Percentiles rank a stretch among this genome's conserved stretches.
phyloP scores from a whole-genome alignment of 345 rosid genomes.

The Acer yangbiense region DNA sequence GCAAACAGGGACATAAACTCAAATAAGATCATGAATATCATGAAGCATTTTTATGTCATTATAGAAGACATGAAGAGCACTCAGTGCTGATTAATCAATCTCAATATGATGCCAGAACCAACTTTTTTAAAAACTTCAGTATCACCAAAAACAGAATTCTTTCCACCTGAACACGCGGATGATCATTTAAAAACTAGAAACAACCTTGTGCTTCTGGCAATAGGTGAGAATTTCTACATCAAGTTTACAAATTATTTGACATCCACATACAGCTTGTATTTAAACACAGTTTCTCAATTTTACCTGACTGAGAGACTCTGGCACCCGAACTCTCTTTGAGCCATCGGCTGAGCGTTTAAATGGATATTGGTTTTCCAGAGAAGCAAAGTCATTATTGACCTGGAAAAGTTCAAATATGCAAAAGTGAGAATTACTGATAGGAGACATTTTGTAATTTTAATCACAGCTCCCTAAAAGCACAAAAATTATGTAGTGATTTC shows the following conservation, averaged over 20 bases:
- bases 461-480: not conserved
- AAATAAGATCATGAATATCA: not conserved
- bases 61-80: not conserved
- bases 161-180: not conserved
- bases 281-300: not conserved
- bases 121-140: not conserved
- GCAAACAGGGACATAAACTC: slow-evolving; percentile 23
- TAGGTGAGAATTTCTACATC: not conserved
- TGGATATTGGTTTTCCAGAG: slow-evolving; percentile 57
- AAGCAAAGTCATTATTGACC: slow-evolving; percentile 47
- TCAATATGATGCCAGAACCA: not conserved
- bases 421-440: not conserved
- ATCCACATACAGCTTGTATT: slow-evolving; percentile 4
- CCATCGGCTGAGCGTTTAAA: slow-evolving; percentile 83
- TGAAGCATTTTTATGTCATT: not conserved
- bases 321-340: slow-evolving; percentile 81
- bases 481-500: not conserved
- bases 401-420: slow-evolving; percentile 25
- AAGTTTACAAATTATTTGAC: not conserved
- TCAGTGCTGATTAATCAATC: not conserved
- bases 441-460: not conserved
- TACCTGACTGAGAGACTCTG: slow-evolving; percentile 62
- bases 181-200: not conserved
- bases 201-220: not conserved
- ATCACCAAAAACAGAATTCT: not conserved